These are phyloP conservation scores for Gilbertella persicaria DNA, from an alignment of 371 early-diverging fungal species.

Conservation along the genomic window DNA sequence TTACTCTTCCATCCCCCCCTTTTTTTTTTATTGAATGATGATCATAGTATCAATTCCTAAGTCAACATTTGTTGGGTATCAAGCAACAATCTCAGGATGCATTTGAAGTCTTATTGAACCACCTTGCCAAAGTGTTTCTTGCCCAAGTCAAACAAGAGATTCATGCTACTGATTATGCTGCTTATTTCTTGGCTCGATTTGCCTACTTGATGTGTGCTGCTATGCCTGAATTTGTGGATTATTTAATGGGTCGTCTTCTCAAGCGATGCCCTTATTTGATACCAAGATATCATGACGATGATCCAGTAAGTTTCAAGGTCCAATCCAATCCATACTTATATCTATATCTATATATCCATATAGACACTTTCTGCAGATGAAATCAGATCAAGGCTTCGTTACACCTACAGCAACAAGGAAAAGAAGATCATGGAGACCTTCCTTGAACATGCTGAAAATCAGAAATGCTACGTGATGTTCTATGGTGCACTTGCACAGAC, in stretches of 20 bases:
- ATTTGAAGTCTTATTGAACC: slow-evolving; percentile 63
- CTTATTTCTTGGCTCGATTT: slow-evolving; percentile 75
- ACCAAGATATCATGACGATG: slow-evolving; percentile 64
- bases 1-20: not conserved
- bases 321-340: not conserved
- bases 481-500: slow-evolving; percentile 81
- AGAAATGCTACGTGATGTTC: slow-evolving; percentile 73
- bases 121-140: slow-evolving; percentile 63
- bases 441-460: slow-evolving; percentile 66
- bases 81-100: slow-evolving; percentile 43
- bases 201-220: slow-evolving; percentile 59
- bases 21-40: slow-evolving; percentile 20
- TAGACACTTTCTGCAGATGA: slow-evolving; percentile 41
- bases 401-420: slow-evolving; percentile 55
- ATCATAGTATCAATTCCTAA: slow-evolving; percentile 46
- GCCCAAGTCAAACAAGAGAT: slow-evolving; percentile 80
- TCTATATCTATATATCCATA: not conserved
- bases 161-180: slow-evolving; percentile 58
- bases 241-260: slow-evolving; percentile 73
- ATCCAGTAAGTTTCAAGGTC: slow-evolving; percentile 47
- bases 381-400: slow-evolving; percentile 35
- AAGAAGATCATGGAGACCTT: slow-evolving; percentile 43
- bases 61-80: slow-evolving; percentile 51
- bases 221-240: slow-evolving; percentile 64
- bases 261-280: slow-evolving; percentile 81